Conservation (phyloP, 495 filamentous ascomycete genomes). For the Pseudoneurospora amorphoporcata region DNA sequence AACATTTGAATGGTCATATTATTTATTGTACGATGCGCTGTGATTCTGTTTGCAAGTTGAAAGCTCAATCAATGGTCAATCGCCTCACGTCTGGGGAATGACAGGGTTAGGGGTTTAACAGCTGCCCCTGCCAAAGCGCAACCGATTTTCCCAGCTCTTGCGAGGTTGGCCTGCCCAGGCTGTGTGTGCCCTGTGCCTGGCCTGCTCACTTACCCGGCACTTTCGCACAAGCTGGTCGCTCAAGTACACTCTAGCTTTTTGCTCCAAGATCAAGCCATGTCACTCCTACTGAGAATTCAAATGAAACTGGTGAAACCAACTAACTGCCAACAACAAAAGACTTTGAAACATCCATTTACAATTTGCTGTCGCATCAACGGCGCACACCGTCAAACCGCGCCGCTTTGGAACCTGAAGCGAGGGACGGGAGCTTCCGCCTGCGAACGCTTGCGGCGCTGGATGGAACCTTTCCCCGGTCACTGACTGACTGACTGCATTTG, state of each 20-base stretch:
- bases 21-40: not conserved
- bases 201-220: not conserved
- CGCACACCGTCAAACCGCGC: not conserved
- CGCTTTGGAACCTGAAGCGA: not conserved
- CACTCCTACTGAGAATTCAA: too few relatives aligned
- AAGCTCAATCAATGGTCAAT: not conserved
- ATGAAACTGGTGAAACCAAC: not conserved
- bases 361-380: not conserved
- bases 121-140: too few relatives aligned
- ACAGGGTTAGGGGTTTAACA: not conserved
- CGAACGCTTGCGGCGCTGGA: not conserved
- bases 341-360: not conserved
- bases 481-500: not conserved
- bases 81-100: not conserved
- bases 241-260: not conserved
- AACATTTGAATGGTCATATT: not conserved
- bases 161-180: too few relatives aligned
- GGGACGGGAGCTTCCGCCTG: not conserved
- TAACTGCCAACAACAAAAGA: not conserved
- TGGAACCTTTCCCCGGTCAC: not conserved
- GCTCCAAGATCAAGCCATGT: not conserved
- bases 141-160: too few relatives aligned
- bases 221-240: not conserved
- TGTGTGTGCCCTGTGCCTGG: too few relatives aligned
- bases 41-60: not conserved